These are phyloP conservation scores for Pedinophyceae sp. DNA, from an alignment of 139 green algal species.

Conservation along the genomic window DNA sequence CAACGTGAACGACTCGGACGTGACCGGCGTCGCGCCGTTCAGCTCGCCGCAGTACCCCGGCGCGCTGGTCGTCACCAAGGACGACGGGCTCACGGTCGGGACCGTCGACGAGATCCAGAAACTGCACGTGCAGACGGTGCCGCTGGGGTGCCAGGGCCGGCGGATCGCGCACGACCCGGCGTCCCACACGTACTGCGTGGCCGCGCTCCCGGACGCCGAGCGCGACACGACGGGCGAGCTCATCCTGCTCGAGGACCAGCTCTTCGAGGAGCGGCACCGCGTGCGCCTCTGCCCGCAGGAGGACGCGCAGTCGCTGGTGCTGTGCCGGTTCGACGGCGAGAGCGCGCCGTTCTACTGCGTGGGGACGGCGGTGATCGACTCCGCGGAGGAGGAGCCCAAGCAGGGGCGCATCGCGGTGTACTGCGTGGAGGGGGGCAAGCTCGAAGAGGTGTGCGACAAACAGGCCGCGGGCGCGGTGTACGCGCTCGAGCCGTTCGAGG, in stretches of 20 bases:
- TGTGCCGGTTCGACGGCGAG: neutral
- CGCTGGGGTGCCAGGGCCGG: constrained; percentile 76
- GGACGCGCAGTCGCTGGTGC: too few relatives aligned
- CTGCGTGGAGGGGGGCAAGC: constrained; percentile 21
- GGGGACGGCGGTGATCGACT: neutral
- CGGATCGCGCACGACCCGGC: constrained; percentile 71
- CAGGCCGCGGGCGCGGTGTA: neutral
- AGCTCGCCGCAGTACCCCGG: constrained; percentile 54
- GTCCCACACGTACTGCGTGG: constrained; percentile 27
- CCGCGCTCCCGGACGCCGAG: constrained; percentile 14
- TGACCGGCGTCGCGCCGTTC: constrained; percentile 64
- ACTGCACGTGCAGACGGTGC: constrained; percentile 81
- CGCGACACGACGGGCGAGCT: neutral
- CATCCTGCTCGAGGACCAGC: constrained; percentile 52
- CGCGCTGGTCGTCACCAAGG: constrained; percentile 60
- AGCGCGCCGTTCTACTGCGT: constrained; percentile 3
- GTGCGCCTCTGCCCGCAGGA: neutral
- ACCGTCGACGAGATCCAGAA: constrained; percentile 84
- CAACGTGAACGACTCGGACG: constrained; percentile 85
- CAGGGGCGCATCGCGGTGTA: constrained; percentile 64
- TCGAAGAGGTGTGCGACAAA: constrained; percentile 8
- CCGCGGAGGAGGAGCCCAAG: neutral
- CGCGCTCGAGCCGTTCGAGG: neutral
- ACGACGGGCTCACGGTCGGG: constrained; percentile 57
- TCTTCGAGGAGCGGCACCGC: constrained; percentile 34